Evolutionary conservation across 2,329 filamentous ascomycete species (phyloP), one percentile per base, ranked within the genome.

Genomic region (Lachnellula suecica): DNA sequence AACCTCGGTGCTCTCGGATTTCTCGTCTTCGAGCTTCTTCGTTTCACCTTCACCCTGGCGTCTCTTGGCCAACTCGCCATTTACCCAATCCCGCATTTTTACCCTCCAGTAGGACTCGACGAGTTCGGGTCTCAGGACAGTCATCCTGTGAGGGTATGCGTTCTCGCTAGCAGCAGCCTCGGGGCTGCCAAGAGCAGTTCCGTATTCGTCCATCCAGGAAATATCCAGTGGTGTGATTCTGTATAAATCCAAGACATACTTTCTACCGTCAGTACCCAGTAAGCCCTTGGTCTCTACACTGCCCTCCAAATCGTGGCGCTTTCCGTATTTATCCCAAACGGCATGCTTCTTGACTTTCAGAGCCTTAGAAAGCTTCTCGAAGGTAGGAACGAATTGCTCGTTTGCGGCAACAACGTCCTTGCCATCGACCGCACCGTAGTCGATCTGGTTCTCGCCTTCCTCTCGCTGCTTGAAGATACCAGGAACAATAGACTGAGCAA

Each of bases 391-490:
- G 64, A 99, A 99, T 19, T 86, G 84, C 67, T 95, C 87, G 66
- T 97, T 91, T 11, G 90, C 88, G 1, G 94, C 92, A 47, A 99
- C 90, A 23, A 96, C 83, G 61, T 99, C 94, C 73, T 96, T 96
- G 60, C 95, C 94, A 69, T 99, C 94, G 27, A 97, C 94, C 60
- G 93, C 94, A 68, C 94, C 94, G 67, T 99, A 99, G 70, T 99
- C 94, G 63, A 99, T 97, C 72, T 97, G 94, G 72, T 96, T 94
- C 81, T 99, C 94, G 47, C 92, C 94, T 25, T 92, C 91, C 66
- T 97, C 94, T 31, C 93, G 86, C 75, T 97, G 94, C 77, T 97
- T 97, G 81, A 99, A 99, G 66, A 99, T 99, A 54, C 94, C 95
- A 4, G 94, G 94, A 17, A 99, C 94, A 59, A 99, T 97, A 66